Evolutionary conservation across 129 eudicot species (phyloP).

Genomic region (Ambrosia trifida): DNA sequence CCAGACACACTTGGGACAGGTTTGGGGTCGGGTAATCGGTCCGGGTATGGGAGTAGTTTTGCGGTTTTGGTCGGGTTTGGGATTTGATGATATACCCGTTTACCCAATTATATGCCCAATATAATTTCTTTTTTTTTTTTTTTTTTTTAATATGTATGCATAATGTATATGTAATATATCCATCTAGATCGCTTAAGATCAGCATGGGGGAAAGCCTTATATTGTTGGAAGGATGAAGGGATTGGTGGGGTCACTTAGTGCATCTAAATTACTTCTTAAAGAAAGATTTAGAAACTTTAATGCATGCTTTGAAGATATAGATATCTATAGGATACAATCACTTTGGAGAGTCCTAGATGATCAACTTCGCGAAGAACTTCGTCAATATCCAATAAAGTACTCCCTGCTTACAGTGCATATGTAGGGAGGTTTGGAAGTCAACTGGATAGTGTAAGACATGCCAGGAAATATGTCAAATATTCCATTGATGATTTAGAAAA

Average conservation of each 20-base stretch:
- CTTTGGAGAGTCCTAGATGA: conserved; percentile 88
- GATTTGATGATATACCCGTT: too few species aligned
- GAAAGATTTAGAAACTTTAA: conserved; percentile 86
- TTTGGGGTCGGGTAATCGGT: too few species aligned
- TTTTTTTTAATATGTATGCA: too few species aligned
- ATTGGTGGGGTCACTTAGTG: conserved; percentile 74
- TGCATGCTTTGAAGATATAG: conserved; percentile 91
- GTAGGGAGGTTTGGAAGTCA: conserved; percentile 88
- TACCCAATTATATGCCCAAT: too few species aligned
- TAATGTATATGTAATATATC: too few species aligned
- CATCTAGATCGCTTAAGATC: too few species aligned
- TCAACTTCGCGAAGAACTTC: conserved; percentile 91
- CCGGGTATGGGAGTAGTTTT: too few species aligned
- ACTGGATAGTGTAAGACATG: conserved; percentile 78
- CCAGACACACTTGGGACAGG: too few species aligned
- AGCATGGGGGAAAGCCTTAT: conserved; percentile 82
- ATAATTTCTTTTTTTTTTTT: too few species aligned
- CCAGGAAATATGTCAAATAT: conserved; percentile 84
- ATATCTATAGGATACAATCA: conserved; percentile 76
- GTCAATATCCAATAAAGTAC: conserved; percentile 89
- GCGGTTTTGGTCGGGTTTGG: too few species aligned
- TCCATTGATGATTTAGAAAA: conserved; percentile 79
- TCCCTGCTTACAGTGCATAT: conserved; percentile 91
- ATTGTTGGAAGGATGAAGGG: conserved; percentile 92
- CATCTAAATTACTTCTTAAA: conserved; percentile 78